Conservation (phyloP, 805 yeast species). For the Spathaspora hagerdaliae region DNA sequence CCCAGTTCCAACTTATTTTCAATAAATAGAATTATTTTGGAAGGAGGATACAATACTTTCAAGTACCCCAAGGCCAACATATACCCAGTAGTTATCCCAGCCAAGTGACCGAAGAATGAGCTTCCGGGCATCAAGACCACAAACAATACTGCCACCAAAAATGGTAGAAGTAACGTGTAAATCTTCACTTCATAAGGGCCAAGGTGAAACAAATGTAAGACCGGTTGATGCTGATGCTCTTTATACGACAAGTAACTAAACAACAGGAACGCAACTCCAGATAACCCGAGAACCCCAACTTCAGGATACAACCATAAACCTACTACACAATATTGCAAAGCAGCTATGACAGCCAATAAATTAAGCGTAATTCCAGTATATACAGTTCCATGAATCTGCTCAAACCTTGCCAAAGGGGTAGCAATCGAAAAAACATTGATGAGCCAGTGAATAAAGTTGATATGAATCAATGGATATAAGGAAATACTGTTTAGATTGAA, state of each 20-base stretch:
- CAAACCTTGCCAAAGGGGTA: constrained; percentile 63
- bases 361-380: constrained; percentile 80
- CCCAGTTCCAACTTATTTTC: constrained; percentile 50
- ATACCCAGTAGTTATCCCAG: constrained; percentile 66
- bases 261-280: constrained; percentile 72
- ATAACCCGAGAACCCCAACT: constrained; percentile 59
- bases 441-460: constrained; percentile 54
- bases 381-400: constrained; percentile 74
- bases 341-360: constrained; percentile 65
- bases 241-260: constrained; percentile 55
- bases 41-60: constrained; percentile 60
- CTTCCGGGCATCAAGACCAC: constrained; percentile 58
- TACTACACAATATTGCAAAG: constrained; percentile 53
- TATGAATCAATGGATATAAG: constrained; percentile 69
- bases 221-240: constrained; percentile 37
- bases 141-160: constrained; percentile 40
- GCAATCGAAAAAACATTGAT: constrained; percentile 56
- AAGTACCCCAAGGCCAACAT: constrained; percentile 56
- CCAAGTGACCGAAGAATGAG: constrained; percentile 70
- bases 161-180: constrained; percentile 53
- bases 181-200: constrained; percentile 3
- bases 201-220: constrained; percentile 23
- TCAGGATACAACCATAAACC: constrained; percentile 50
- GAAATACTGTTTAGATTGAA: constrained; percentile 52
- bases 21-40: constrained; percentile 57